Evolutionary conservation across 2,329 filamentous ascomycete species (phyloP).

Genomic region (Akanthomyces lecanii): DNA sequence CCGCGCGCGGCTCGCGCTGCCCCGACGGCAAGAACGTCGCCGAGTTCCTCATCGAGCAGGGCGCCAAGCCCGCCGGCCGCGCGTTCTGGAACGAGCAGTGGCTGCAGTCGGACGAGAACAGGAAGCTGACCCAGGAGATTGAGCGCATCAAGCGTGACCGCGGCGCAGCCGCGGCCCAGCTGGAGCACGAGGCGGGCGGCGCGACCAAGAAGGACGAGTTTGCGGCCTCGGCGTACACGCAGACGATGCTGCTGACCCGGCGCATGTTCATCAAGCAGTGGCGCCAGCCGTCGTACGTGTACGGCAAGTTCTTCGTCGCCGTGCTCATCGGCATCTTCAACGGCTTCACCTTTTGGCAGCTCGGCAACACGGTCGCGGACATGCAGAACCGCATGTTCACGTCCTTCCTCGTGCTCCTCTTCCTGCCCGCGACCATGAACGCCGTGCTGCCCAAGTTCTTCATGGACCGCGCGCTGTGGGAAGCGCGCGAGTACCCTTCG

Average conservation of each 20-base stretch:
- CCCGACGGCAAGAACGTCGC: conserved; percentile 51
- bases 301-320: conserved; percentile 69
- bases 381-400: conserved; percentile 79
- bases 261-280: conserved; percentile 70
- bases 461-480: conserved; percentile 67
- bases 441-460: conserved; percentile 74
- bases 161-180: conserved; percentile 21
- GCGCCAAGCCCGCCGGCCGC: conserved; percentile 34
- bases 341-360: conserved; percentile 71
- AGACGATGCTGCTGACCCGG: conserved; percentile 63
- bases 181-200: conserved; percentile 23
- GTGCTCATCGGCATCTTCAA: conserved; percentile 73
- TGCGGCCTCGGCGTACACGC: conserved; percentile 59
- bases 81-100: conserved; percentile 71
- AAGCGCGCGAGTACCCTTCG: conserved; percentile 67
- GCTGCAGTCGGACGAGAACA: conserved; percentile 59
- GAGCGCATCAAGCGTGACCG: conserved; percentile 46
- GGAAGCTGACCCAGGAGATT: conserved; percentile 59
- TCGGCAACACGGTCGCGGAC: conserved; percentile 60
- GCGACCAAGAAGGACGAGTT: conserved; percentile 48
- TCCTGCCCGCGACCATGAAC: conserved; percentile 70
- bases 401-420: conserved; percentile 57
- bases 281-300: conserved; percentile 72
- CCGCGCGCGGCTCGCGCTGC: conserved; percentile 59
- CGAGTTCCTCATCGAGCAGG: conserved; percentile 46